Conservation (phyloP, 2,329 filamentous ascomycete genomes). For the Fusarium luffae region DNA sequence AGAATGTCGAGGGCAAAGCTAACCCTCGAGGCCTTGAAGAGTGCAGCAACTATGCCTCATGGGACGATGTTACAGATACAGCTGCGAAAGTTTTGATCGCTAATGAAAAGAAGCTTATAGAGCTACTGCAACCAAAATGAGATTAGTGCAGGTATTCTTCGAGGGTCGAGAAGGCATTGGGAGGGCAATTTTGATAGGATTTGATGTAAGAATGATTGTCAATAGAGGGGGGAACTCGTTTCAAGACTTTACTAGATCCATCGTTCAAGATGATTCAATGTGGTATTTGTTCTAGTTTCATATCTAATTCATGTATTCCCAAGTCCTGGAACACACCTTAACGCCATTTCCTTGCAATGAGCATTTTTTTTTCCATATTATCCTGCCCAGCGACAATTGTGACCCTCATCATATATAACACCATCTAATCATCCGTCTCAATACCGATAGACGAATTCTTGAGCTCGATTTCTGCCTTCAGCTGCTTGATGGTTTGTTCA, state of each 20-base stretch:
- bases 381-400: not conserved
- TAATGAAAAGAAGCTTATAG: slow-evolving; percentile 36
- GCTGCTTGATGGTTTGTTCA: slow-evolving; percentile 61
- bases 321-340: slow-evolving; percentile 20
- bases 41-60: slow-evolving; percentile 48
- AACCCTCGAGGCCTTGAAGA: slow-evolving; percentile 48
- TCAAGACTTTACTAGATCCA: not conserved
- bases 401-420: not conserved
- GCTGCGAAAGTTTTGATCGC: slow-evolving; percentile 48
- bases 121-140: slow-evolving; percentile 33
- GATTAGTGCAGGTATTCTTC: not conserved
- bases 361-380: slow-evolving; percentile 3
- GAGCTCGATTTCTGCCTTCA: slow-evolving; percentile 58
- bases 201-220: not conserved
- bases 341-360: slow-evolving; percentile 28
- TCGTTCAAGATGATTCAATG: slow-evolving; percentile 18
- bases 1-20: slow-evolving; percentile 14
- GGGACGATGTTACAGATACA: slow-evolving; percentile 51
- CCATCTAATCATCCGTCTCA: slow-evolving; percentile 50
- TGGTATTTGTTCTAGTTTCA: slow-evolving; percentile 34
- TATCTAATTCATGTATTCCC: slow-evolving; percentile 25
- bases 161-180: not conserved
- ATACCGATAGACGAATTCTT: slow-evolving; percentile 59
- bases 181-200: not conserved
- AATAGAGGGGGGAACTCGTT: not conserved